phyloP scores from a whole-genome alignment of 2,329 filamentous ascomycete species.

The Aspergillus sp. region DNA sequence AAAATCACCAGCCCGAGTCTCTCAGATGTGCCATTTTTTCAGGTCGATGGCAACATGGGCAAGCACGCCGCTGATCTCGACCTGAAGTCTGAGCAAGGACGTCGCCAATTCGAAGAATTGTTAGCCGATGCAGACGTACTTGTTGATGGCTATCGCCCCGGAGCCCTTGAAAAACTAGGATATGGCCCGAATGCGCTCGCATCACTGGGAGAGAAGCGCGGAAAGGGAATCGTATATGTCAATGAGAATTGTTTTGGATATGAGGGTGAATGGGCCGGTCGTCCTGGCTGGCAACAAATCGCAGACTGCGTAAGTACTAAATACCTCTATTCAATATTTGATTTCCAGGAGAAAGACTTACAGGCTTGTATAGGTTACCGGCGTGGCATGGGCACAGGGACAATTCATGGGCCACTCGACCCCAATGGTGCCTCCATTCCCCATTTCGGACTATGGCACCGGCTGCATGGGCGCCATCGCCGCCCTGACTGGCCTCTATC shows the following conservation, averaged over 20 bases:
- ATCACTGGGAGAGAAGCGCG: slow-evolving; percentile 53
- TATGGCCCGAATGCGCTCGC: slow-evolving; percentile 60
- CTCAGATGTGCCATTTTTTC: slow-evolving; percentile 71
- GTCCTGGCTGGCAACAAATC: slow-evolving; percentile 71
- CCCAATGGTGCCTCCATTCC: slow-evolving; percentile 49
- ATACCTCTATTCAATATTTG: not conserved
- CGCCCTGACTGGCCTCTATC: slow-evolving; percentile 63
- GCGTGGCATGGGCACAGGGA: slow-evolving; percentile 43
- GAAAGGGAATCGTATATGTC: slow-evolving; percentile 66
- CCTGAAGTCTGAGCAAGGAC: slow-evolving; percentile 56
- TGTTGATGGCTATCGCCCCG: slow-evolving; percentile 68
- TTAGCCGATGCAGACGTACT: slow-evolving; percentile 64
- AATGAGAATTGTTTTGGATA: slow-evolving; percentile 71
- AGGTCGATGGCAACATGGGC: slow-evolving; percentile 70
- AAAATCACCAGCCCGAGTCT: slow-evolving; percentile 68
- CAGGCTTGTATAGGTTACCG: slow-evolving; percentile 36
- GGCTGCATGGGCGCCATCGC: slow-evolving; percentile 70
- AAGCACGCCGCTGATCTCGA: slow-evolving; percentile 67
- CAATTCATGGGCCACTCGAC: slow-evolving; percentile 41
- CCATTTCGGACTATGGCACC: slow-evolving; percentile 65
- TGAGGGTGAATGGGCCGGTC: slow-evolving; percentile 59
- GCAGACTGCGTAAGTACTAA: slow-evolving; percentile 59
- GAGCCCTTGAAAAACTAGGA: slow-evolving; percentile 62
- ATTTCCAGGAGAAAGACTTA: not conserved
- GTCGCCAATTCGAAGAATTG: slow-evolving; percentile 58